phyloP scores from a whole-genome alignment of 2,329 filamentous ascomycete species.

The Pseudocercospora musae region DNA sequence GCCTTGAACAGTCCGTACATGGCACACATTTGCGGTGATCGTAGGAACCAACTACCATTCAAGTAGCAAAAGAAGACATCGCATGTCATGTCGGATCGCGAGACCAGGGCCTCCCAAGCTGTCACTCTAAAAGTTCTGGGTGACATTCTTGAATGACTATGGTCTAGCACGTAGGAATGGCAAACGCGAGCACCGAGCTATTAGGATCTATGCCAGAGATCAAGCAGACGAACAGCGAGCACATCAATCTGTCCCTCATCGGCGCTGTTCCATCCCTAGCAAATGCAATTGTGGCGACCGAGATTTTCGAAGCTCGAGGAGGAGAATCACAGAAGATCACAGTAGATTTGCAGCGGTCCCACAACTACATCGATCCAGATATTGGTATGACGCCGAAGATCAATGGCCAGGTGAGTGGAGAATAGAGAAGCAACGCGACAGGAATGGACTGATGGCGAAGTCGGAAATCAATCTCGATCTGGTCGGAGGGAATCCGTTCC shows the following conservation, averaged over 20 bases:
- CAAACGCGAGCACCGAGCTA: background rate
- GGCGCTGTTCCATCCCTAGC: constrained; percentile 9
- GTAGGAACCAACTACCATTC: no score
- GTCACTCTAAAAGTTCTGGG: constrained; percentile 3
- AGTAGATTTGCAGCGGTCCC: background rate
- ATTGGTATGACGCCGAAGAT: constrained; percentile 12
- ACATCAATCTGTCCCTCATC: constrained; percentile 10
- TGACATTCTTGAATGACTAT: constrained; percentile 3
- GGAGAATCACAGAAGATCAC: constrained; percentile 3
- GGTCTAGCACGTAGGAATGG: constrained; percentile 1
- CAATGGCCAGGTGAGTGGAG: constrained; percentile 5
- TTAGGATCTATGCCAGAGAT: background rate
- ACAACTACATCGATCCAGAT: constrained; percentile 12
- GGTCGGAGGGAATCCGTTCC: constrained; percentile 4
- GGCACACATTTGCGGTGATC: no score
- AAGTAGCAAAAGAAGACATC: no score
- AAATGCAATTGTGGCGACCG: constrained; percentile 7
- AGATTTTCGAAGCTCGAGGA: constrained; percentile 11
- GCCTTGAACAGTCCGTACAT: no score
- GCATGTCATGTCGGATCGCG: no score
- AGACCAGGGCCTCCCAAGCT: background rate
- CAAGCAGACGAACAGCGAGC: background rate
- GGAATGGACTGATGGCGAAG: no score
- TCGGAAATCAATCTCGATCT: constrained; percentile 7
- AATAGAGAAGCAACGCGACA: background rate